Evolutionary conservation across 169 alveolate genomes (phyloP).

Genomic region (Plasmodium billcollinsi): DNA sequence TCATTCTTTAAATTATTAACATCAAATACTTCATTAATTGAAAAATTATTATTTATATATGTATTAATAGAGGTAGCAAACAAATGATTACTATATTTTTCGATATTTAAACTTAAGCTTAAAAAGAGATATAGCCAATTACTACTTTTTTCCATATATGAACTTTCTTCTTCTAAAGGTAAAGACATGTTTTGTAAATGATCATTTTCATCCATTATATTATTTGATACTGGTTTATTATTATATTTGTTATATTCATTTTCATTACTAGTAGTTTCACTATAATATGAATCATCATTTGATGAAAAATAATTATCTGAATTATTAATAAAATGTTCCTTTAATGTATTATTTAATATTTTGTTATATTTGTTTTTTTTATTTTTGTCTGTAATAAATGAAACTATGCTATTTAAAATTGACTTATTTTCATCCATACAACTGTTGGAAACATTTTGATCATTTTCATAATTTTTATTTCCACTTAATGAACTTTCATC

Average conservation of each 20-base stretch:
- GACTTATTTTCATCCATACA: slow-evolving; percentile 1
- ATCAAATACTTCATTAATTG: slow-evolving; percentile 34
- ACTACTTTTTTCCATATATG: slow-evolving; percentile 25
- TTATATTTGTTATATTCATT: not conserved
- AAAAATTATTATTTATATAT: slow-evolving; percentile 23
- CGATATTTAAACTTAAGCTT: slow-evolving; percentile 63
- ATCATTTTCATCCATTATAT: not conserved
- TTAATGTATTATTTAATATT: slow-evolving; percentile 24
- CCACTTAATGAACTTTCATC: slow-evolving; percentile 1
- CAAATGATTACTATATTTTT: slow-evolving; percentile 76
- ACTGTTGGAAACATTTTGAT: too few relatives aligned
- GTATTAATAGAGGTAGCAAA: slow-evolving; percentile 59
- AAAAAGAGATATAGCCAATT: slow-evolving; percentile 55
- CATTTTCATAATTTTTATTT: slow-evolving; percentile 3
- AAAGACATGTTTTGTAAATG: not conserved
- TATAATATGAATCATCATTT: slow-evolving; percentile 54
- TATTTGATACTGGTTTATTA: not conserved
- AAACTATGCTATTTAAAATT: slow-evolving; percentile 30
- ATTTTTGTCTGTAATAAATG: slow-evolving; percentile 33
- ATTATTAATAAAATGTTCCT: slow-evolving; percentile 55
- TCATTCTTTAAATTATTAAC: slow-evolving; percentile 50
- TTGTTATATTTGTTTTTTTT: slow-evolving; percentile 42
- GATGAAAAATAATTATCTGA: slow-evolving; percentile 17
- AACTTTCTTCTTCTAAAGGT: slow-evolving; percentile 20
- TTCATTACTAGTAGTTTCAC: slow-evolving; percentile 63